Conservation (phyloP, 495 filamentous ascomycete species). For the Aspergillus diversus region DNA sequence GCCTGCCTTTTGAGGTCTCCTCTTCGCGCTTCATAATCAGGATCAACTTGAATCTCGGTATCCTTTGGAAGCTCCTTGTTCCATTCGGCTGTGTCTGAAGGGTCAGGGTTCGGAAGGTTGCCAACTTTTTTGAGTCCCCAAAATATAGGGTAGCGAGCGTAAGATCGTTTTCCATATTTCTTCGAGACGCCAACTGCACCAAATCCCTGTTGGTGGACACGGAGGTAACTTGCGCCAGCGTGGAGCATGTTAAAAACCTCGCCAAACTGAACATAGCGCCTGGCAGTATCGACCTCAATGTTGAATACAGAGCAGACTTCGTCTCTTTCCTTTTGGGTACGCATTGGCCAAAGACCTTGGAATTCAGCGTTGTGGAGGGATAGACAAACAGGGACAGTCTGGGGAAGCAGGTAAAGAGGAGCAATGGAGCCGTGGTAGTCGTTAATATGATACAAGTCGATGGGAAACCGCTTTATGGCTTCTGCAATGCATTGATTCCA, state of each 20-base stretch:
- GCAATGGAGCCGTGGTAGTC: conserved; percentile 79
- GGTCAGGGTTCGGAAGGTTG: conserved; percentile 75
- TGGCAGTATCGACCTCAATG: conserved; percentile 45
- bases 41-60: conserved; percentile 59
- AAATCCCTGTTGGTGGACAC: conserved; percentile 74
- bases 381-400: conserved; percentile 51
- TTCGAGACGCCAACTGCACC: conserved; percentile 75
- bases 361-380: conserved; percentile 75
- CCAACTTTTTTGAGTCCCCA: conserved; percentile 75
- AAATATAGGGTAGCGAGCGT: conserved; percentile 77
- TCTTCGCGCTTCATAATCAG: conserved; percentile 58
- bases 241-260: conserved; percentile 74
- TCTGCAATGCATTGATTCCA: conserved; percentile 76
- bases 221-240: conserved; percentile 72
- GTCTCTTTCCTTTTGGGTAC: conserved; percentile 64
- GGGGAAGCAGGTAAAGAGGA: conserved; percentile 69
- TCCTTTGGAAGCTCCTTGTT: conserved; percentile 56
- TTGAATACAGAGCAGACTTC: conserved; percentile 78
- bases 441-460: conserved; percentile 80
- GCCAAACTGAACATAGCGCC: conserved; percentile 62
- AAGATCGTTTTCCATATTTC: conserved; percentile 76
- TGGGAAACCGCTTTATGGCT: conserved; percentile 59
- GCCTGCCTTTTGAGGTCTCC: conserved; percentile 66
- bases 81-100: conserved; percentile 73
- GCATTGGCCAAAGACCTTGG: conserved; percentile 75